These are phyloP conservation scores for Coniochaeta sp. DNA, from an alignment of 2,329 filamentous ascomycete genomes.

Conservation along the genomic window DNA sequence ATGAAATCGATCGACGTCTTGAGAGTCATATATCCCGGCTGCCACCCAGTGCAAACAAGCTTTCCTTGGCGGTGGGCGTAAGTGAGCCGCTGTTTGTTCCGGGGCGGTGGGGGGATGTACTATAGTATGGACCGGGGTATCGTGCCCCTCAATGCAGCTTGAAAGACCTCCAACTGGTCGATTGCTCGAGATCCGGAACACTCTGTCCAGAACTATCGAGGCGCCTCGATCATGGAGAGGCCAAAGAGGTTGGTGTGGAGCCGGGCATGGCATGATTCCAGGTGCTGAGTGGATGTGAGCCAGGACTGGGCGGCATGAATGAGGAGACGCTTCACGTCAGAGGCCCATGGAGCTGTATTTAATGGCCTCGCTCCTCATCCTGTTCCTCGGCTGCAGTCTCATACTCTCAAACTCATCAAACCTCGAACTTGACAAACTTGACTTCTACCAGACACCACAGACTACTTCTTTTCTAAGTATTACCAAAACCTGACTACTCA, in stretches of 20 bases:
- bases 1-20: neutral
- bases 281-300: neutral
- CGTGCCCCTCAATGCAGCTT: neutral
- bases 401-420: neutral
- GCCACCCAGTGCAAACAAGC: neutral
- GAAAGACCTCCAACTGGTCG: neutral
- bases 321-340: neutral
- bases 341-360: neutral
- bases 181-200: too few species aligned
- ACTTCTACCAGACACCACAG: constrained; percentile 1
- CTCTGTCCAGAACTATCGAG: neutral
- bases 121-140: neutral
- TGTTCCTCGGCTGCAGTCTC: neutral
- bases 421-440: constrained; percentile 1
- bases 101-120: neutral
- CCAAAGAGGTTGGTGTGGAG: neutral
- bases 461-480: neutral
- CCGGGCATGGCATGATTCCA: neutral
- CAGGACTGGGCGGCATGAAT: neutral
- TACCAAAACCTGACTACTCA: neutral
- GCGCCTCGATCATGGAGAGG: neutral
- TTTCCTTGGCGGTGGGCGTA: neutral
- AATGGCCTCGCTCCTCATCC: neutral
- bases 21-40: neutral
- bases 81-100: neutral